Conservation (phyloP, 164 flowering plant species). For the Tetrastigma voinierianum region DNA sequence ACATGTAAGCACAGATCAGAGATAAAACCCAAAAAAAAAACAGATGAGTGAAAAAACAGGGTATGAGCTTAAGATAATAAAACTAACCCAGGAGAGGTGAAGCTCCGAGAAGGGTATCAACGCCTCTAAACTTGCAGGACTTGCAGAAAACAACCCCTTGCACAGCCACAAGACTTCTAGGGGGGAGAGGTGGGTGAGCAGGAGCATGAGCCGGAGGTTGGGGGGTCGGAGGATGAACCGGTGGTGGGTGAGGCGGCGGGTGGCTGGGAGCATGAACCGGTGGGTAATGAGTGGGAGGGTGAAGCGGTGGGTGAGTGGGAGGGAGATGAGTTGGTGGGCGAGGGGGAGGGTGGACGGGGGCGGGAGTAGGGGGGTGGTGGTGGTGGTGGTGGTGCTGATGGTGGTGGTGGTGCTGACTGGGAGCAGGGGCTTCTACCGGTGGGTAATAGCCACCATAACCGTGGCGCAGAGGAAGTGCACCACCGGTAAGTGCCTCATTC, state of each 20-base stretch:
- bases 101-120: slow-evolving; percentile 45
- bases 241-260: slow-evolving; percentile 6
- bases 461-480: slow-evolving; percentile 2
- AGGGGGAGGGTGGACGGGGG: background rate
- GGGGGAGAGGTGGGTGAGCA: slow-evolving; percentile 11
- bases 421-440: background rate
- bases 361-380: slow-evolving; percentile 11
- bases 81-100: slow-evolving; percentile 44
- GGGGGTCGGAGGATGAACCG: slow-evolving; percentile 13
- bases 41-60: too few relatives aligned
- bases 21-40: too few relatives aligned
- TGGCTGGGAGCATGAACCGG: slow-evolving; percentile 1
- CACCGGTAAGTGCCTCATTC: background rate
- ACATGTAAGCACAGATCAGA: too few relatives aligned
- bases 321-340: slow-evolving; percentile 14
- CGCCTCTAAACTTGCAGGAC: slow-evolving; percentile 51
- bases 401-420: slow-evolving; percentile 22
- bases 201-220: slow-evolving; percentile 12
- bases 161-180: slow-evolving; percentile 41
- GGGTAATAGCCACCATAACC: background rate
- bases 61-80: background rate
- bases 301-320: slow-evolving; percentile 10
- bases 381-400: slow-evolving; percentile 28
- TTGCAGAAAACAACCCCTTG: slow-evolving; percentile 74
- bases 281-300: slow-evolving; percentile 2